Conservation (phyloP, 140 eudicot species). For the Anethum foeniculum region DNA sequence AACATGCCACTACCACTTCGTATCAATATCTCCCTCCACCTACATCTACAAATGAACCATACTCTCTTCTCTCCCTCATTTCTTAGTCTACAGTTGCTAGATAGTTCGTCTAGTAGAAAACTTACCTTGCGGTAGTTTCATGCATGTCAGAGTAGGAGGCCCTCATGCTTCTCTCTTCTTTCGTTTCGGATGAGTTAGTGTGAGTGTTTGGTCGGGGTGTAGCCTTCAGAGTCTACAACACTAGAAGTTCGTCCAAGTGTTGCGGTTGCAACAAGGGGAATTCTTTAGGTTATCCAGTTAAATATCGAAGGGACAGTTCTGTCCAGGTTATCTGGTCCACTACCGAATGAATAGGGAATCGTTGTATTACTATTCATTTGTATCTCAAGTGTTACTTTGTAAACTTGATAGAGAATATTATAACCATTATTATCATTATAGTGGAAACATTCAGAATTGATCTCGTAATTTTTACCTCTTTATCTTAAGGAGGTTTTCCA, state of each 20-base stretch:
- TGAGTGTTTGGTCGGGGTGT: not conserved
- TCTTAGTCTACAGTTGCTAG: not conserved
- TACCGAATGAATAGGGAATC: not conserved
- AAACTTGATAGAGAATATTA: not conserved
- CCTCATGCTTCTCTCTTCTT: not conserved
- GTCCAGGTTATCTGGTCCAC: not conserved
- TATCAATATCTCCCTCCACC: not conserved
- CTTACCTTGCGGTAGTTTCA: not conserved
- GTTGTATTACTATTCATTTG: not conserved
- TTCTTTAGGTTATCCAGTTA: not conserved
- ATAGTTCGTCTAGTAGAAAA: not conserved
- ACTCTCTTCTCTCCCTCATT: not conserved
- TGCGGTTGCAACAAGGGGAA: not conserved
- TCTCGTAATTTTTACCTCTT: not conserved
- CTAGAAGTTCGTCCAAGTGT: not conserved
- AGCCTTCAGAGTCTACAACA: not conserved
- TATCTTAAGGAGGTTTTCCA: not conserved
- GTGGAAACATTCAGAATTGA: not conserved
- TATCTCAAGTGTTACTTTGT: not conserved
- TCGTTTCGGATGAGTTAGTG: not conserved
- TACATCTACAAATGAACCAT: not conserved
- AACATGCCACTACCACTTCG: not conserved
- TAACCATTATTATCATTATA: not conserved
- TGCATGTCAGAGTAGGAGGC: not conserved
- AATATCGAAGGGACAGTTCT: not conserved